Evolutionary conservation across 768 basidiomycete genomes (phyloP).

Genomic region (Holtermanniella nyarrowii): DNA sequence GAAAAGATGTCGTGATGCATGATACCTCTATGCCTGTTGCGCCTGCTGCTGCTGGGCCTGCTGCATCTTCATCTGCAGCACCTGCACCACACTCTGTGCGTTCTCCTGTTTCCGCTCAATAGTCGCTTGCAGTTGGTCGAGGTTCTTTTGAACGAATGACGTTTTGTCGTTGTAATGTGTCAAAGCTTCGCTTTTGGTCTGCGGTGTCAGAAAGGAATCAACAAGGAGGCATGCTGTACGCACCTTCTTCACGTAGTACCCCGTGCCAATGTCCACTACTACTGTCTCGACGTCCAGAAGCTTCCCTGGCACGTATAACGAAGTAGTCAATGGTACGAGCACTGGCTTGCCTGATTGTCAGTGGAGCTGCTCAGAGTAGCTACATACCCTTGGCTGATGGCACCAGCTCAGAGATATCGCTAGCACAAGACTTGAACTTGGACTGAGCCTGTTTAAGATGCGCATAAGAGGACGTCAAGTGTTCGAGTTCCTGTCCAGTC

Average conservation of each 20-base stretch:
- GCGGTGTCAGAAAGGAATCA: conserved; percentile 1
- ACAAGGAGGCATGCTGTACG: conserved; percentile 6
- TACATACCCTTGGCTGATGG: conserved; percentile 49
- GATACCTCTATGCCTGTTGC: conserved; percentile 4
- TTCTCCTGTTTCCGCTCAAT: conserved; percentile 88
- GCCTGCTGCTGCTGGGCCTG: conserved; percentile 33
- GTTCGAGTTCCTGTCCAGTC: conserved; percentile 68
- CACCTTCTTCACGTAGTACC: conserved; percentile 93
- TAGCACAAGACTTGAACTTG: conserved; percentile 79
- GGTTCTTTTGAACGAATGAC: conserved; percentile 67
- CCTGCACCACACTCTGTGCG: conserved; percentile 58
- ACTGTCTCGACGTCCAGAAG: conserved; percentile 73
- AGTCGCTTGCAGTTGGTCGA: conserved; percentile 77
- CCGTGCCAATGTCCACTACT: conserved; percentile 89
- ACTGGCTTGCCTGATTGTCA: conserved; percentile 64
- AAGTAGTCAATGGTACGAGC: conserved; percentile 85
- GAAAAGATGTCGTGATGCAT: no score
- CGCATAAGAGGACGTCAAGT: conserved; percentile 80
- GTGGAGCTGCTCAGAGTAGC: not conserved
- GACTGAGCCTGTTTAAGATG: conserved; percentile 87
- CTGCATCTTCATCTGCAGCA: conserved; percentile 58
- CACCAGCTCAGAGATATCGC: conserved; percentile 66
- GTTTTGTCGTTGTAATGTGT: conserved; percentile 74
- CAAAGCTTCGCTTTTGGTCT: conserved; percentile 71
- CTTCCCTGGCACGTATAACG: conserved; percentile 88